Evolutionary conservation across 352 stramenopile genomes (phyloP), one percentile per base, ranked within the genome.

Genomic region (Globisporangium irregulare): DNA sequence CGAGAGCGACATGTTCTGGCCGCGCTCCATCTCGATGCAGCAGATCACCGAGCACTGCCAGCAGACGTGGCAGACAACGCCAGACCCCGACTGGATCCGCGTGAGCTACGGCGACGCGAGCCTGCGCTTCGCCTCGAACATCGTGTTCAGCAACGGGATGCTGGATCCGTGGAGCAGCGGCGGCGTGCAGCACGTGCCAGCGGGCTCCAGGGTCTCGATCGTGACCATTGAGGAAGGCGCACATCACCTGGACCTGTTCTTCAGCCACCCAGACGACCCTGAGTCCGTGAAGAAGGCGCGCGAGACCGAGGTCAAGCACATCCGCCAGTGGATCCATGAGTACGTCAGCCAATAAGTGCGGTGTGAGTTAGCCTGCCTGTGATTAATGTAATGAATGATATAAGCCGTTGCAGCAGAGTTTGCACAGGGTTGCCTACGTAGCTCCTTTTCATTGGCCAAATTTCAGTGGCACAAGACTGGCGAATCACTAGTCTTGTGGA

Each of bases 91-190:
- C 53, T 91, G 80, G 70, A 92, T 94, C 59, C 86, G 85, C 48
- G 77, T 88, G 36, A 84, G 73, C 59, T 97, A 94, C 64, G 90
- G 90, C 32, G 87, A 93, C 57, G 72, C 68, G 20, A 58, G 76
- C 46, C 63, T 96, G 34, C 72, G 77, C 1, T 78, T 68, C 7
- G 82, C 80, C 25, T 97, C 92, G 36, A 98, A 98, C 67, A 98
- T 99, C 63, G 88, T 99, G 18, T 98, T 98, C 62, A 98, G 90
- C 61, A 98, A 98, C 73, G 96, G 96, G 15, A 73, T 95, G 18
- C 73, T 98, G 5, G 96, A 99, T 68, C 96, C 96, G 5, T 99
- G 96, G 96, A 91, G 80, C 70, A 87, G 86, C 41, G 94, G 84
- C 6, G 95, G 94, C 20, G 92, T 98, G 18, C 81, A 86, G 29